Conservation (phyloP, 2,329 filamentous ascomycete genomes). For the Fusarium torreyae region DNA sequence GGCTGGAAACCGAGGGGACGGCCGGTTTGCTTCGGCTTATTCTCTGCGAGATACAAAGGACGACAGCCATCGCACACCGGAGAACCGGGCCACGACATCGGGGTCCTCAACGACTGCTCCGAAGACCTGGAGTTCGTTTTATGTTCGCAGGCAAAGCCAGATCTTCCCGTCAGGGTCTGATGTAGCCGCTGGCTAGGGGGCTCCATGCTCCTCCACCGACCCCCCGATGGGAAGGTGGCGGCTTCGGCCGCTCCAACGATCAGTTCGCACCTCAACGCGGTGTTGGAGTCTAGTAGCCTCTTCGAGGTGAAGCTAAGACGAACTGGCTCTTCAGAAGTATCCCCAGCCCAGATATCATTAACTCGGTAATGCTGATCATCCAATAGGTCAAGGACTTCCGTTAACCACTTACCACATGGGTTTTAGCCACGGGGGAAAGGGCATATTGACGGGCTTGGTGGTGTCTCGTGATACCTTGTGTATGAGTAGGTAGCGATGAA, state of each 20-base stretch:
- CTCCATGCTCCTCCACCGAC: not conserved
- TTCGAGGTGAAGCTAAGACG: not conserved
- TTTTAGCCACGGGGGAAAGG: too few species aligned
- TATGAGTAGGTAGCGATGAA: too few species aligned
- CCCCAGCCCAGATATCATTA: too few species aligned
- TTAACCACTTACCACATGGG: too few species aligned
- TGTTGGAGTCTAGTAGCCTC: slow-evolving; percentile 3
- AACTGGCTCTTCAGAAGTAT: not conserved
- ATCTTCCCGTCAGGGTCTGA: not conserved
- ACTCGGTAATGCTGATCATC: too few species aligned
- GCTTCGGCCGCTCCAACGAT: not conserved
- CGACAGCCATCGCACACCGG: not conserved
- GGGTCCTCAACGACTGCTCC: not conserved
- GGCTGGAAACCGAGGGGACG: not conserved
- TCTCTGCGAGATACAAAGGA: not conserved
- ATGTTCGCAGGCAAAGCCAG: not conserved
- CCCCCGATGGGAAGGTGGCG: not conserved
- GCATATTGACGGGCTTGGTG: too few species aligned
- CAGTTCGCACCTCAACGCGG: slow-evolving; percentile 2
- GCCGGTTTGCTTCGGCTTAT: not conserved
- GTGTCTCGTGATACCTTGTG: too few species aligned
- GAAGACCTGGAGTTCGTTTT: not conserved
- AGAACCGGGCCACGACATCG: not conserved
- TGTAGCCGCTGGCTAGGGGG: slow-evolving; percentile 1
- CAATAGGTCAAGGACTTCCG: too few species aligned